Evolutionary conservation across 2,329 filamentous ascomycete genomes (phyloP).

Genomic region (Neospermospora avenae): DNA sequence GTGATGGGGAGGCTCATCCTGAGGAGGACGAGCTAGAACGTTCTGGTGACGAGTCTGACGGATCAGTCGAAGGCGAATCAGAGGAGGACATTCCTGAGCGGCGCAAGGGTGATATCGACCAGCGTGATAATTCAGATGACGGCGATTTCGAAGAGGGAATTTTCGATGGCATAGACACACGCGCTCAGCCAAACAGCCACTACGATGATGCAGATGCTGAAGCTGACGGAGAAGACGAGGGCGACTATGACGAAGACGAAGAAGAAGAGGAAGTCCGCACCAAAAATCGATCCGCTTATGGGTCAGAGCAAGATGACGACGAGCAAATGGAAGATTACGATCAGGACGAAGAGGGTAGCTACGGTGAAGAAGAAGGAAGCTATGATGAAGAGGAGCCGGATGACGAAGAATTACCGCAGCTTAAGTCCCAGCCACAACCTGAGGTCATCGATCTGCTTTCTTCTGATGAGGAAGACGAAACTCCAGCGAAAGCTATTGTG

Average conservation of each 20-base stretch:
- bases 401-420: slow-evolving; percentile 18
- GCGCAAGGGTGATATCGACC: neutral
- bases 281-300: neutral
- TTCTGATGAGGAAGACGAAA: slow-evolving; percentile 35
- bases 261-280: neutral
- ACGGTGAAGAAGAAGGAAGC: slow-evolving; percentile 19
- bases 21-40: neutral
- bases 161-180: slow-evolving; percentile 2
- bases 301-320: neutral
- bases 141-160: slow-evolving; percentile 36
- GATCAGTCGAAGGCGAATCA: slow-evolving; percentile 6
- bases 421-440: slow-evolving; percentile 17
- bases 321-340: slow-evolving; percentile 14
- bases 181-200: neutral
- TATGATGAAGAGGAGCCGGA: slow-evolving; percentile 29
- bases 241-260: neutral
- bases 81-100: slow-evolving; percentile 11
- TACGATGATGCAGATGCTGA: slow-evolving; percentile 4
- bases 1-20: slow-evolving; percentile 16
- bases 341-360: slow-evolving; percentile 7
- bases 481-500: neutral
- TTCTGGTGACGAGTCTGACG: neutral
- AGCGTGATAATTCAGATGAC: slow-evolving; percentile 17
- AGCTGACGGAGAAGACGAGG: slow-evolving; percentile 6
- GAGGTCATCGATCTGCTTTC: slow-evolving; percentile 35